Evolutionary conservation across 768 basidiomycete species (phyloP).

Genomic region (Suillus discolor): DNA sequence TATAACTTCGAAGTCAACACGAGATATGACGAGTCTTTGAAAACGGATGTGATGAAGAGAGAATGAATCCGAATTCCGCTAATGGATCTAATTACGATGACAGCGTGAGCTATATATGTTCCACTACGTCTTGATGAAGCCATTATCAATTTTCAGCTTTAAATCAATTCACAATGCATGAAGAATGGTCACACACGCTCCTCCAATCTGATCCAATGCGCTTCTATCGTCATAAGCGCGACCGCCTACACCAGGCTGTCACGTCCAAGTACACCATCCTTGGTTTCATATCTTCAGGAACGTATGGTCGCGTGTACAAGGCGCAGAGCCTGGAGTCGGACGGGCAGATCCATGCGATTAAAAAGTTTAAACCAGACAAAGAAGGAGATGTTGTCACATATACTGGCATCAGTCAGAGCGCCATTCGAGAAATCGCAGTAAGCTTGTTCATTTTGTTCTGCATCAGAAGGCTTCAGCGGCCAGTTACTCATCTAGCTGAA

Average conservation of each 20-base stretch:
- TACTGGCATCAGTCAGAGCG: slow-evolving; percentile 97
- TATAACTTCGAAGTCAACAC: neutral
- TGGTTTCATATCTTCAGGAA: slow-evolving; percentile 98
- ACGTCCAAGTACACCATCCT: slow-evolving; percentile 86
- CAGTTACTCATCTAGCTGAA: slow-evolving; percentile 60
- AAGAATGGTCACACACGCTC: slow-evolving; percentile 39
- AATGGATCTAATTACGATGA: neutral
- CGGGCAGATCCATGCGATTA: slow-evolving; percentile 86
- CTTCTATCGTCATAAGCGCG: slow-evolving; percentile 78
- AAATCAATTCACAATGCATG: slow-evolving; percentile 27
- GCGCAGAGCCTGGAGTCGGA: slow-evolving; percentile 77
- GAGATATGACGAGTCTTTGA: neutral
- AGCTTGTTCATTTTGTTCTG: slow-evolving; percentile 29
- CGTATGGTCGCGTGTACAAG: slow-evolving; percentile 99
- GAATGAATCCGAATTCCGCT: neutral
- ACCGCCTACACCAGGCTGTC: slow-evolving; percentile 66
- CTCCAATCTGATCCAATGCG: slow-evolving; percentile 76
- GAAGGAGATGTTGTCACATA: slow-evolving; percentile 96
- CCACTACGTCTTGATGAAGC: neutral
- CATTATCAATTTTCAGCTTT: neutral
- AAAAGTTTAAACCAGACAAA: slow-evolving; percentile 99
- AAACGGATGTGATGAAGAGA: neutral
- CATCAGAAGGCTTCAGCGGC: neutral
- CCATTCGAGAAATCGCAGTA: slow-evolving; percentile 94
- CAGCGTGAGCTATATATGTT: neutral